Percentiles rank a stretch among this genome's conserved stretches.
phyloP scores from a whole-genome alignment of 257 asterid species.

The Gentiana macrophylla region DNA sequence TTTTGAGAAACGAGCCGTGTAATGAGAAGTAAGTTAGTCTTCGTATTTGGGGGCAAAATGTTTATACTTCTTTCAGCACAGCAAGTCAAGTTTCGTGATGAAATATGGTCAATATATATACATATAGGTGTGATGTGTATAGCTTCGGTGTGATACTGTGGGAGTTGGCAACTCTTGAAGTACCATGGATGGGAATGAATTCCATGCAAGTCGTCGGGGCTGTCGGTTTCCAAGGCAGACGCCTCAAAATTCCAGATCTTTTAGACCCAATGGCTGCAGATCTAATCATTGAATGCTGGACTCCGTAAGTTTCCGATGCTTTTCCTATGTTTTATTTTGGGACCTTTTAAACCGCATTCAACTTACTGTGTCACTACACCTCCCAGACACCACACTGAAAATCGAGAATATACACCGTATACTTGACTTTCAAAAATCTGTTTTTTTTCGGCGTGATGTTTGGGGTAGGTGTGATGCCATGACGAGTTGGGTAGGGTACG shows the following conservation, averaged over 20 bases:
- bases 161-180: conserved; percentile 87
- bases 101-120: not conserved
- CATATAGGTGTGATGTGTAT: conserved; percentile 85
- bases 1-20: conserved; percentile 88
- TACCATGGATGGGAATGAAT: conserved; percentile 95
- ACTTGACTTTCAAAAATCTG: too few relatives aligned
- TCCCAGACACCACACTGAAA: too few relatives aligned
- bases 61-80: too few relatives aligned
- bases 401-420: too few relatives aligned
- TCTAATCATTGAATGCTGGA: conserved; percentile 78
- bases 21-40: conserved; percentile 74
- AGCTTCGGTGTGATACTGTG: conserved; percentile 93
- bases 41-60: not conserved
- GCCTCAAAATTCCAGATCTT: conserved; percentile 59
- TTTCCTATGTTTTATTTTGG: not conserved
- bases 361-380: too few relatives aligned
- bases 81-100: not conserved
- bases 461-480: too few relatives aligned
- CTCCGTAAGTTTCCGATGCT: conserved; percentile 35
- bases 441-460: not conserved
- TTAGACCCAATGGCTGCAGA: conserved; percentile 73
- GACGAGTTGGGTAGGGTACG: not conserved
- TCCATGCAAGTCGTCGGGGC: conserved; percentile 99
- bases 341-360: not conserved
- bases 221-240: conserved; percentile 87